These are phyloP conservation scores for Exophiala mesophila DNA, from an alignment of 2,329 filamentous ascomycete species.

Conservation along the genomic window DNA sequence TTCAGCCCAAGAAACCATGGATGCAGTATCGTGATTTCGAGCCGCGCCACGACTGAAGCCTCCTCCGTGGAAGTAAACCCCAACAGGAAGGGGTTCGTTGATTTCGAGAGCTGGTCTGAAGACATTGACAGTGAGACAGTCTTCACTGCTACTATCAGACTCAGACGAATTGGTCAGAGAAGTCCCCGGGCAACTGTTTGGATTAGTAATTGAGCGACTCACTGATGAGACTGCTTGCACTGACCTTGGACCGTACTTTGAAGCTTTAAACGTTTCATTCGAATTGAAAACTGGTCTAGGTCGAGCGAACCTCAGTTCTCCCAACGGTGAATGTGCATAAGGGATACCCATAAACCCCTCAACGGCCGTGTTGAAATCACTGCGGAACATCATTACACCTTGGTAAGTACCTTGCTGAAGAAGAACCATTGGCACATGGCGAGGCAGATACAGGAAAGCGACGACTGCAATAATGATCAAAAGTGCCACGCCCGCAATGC, in stretches of 20 bases:
- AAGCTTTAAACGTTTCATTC: constrained; percentile 33
- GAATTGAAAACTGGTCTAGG: constrained; percentile 30
- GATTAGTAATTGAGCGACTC: too few species aligned
- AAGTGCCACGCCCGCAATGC: background rate
- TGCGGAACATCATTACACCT: background rate
- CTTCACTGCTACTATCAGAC: constrained; percentile 12
- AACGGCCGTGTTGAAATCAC: constrained; percentile 1
- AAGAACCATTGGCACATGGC: background rate
- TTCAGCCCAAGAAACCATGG: constrained; percentile 50
- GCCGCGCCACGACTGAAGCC: constrained; percentile 11
- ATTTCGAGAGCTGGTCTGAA: constrained; percentile 11
- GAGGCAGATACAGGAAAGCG: background rate
- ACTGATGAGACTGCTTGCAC: too few species aligned
- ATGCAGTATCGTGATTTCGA: constrained; percentile 53
- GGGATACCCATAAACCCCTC: constrained; percentile 47
- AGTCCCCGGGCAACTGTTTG: constrained; percentile 9
- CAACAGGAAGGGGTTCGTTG: constrained; percentile 30
- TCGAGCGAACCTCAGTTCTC: constrained; percentile 43
- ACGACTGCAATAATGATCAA: background rate
- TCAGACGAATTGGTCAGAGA: background rate
- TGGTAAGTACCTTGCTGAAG: constrained; percentile 2
- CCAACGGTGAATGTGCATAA: constrained; percentile 45
- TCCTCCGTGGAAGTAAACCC: constrained; percentile 45
- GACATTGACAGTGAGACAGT: constrained; percentile 26
- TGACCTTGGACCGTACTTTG: constrained; percentile 29